Conservation (phyloP, 2,329 filamentous ascomycete genomes). For the Neoscytalidium dimidiatum region DNA sequence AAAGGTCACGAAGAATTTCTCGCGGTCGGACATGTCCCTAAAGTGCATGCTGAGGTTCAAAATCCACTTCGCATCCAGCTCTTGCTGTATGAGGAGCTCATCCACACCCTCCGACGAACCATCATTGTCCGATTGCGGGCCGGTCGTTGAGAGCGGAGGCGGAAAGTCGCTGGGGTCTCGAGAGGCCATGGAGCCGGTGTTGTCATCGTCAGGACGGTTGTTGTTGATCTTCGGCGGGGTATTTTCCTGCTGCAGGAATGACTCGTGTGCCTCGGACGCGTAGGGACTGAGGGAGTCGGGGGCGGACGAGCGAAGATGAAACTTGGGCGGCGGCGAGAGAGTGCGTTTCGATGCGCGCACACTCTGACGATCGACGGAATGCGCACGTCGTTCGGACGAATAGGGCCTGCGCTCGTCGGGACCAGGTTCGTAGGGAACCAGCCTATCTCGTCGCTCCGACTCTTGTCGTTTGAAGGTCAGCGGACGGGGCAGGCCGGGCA, state of each 20-base stretch:
- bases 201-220: constrained; percentile 32
- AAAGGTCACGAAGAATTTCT: constrained; percentile 98
- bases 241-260: neutral
- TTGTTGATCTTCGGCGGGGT: neutral
- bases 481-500: constrained; percentile 74
- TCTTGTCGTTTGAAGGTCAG: constrained; percentile 81
- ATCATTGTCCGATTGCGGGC: constrained; percentile 33
- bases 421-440: constrained; percentile 64
- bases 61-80: constrained; percentile 89
- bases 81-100: constrained; percentile 69
- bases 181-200: constrained; percentile 31
- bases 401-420: constrained; percentile 69
- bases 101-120: constrained; percentile 44
- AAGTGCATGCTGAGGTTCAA: constrained; percentile 98
- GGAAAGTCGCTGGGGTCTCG: neutral
- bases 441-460: constrained; percentile 74
- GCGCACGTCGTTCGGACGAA: constrained; percentile 68
- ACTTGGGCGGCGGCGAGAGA: constrained; percentile 41
- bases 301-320: constrained; percentile 40
- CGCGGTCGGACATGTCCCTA: constrained; percentile 84
- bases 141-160: constrained; percentile 28
- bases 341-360: constrained; percentile 44
- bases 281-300: constrained; percentile 40
- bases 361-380: constrained; percentile 58
- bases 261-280: constrained; percentile 21